phyloP scores from a whole-genome alignment of 345 rosid species.

The Turritis glabra region DNA sequence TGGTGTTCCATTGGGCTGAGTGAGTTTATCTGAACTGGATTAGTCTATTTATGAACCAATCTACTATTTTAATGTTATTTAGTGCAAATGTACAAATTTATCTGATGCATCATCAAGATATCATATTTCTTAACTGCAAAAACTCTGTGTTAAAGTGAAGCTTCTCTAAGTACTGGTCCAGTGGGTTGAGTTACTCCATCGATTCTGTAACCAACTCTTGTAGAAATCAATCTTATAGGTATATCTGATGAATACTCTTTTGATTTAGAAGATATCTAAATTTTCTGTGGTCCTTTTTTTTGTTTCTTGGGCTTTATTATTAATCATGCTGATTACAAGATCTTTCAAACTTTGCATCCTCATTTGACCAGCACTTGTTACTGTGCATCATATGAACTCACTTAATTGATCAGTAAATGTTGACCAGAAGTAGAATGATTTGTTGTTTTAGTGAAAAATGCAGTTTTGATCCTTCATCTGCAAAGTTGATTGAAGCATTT shows the following conservation, averaged over 20 bases:
- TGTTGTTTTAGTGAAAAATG: constrained; percentile 7
- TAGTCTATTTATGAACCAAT: constrained; percentile 3
- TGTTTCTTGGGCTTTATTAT: background rate
- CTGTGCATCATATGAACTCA: constrained; percentile 13
- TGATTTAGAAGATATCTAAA: background rate
- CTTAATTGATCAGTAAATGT: background rate
- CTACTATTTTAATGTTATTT: background rate
- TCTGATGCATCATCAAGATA: constrained; percentile 7
- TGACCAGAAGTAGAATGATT: background rate
- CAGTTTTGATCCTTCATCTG: background rate
- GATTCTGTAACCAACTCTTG: constrained; percentile 18
- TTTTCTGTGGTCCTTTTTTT: background rate
- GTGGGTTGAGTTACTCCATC: constrained; percentile 2
- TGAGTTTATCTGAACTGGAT: constrained; percentile 16
- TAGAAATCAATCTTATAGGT: background rate
- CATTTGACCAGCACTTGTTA: background rate
- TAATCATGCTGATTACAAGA: constrained; percentile 2
- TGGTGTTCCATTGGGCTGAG: constrained; percentile 21
- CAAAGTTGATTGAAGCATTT: background rate
- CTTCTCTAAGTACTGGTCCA: constrained; percentile 20
- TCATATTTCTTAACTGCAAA: background rate
- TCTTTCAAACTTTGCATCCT: background rate
- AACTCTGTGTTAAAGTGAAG: constrained; percentile 1
- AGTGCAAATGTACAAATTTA: background rate
- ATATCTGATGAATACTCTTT: background rate